Evolutionary conservation across 768 basidiomycete genomes (phyloP).

Genomic region (Tephrocybe sp.): DNA sequence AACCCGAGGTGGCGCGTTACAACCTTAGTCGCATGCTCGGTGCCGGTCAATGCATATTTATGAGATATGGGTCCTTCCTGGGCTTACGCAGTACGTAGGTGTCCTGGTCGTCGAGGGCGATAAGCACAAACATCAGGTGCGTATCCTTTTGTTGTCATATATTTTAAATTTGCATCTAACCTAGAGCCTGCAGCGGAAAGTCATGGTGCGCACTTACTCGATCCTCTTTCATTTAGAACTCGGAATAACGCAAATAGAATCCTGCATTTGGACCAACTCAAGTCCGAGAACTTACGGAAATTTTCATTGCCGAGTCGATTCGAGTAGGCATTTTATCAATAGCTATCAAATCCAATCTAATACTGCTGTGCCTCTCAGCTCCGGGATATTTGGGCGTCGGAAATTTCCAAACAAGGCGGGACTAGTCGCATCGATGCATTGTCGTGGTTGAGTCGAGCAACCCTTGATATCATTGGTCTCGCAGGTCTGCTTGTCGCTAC

Average conservation of each 20-base stretch:
- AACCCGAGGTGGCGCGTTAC: constrained; percentile 41
- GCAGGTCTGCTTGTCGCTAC: constrained; percentile 51
- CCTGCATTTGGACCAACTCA: constrained; percentile 67
- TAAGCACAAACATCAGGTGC: constrained; percentile 48
- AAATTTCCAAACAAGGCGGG: constrained; percentile 29
- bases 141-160: not conserved
- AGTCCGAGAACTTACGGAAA: constrained; percentile 55
- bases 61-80: not conserved
- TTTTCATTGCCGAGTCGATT: constrained; percentile 55
- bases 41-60: constrained; percentile 25
- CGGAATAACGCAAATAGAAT: constrained; percentile 38
- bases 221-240: not conserved
- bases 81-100: constrained; percentile 30
- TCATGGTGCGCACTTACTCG: constrained; percentile 35
- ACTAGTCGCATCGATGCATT: constrained; percentile 54
- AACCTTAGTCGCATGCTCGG: constrained; percentile 43
- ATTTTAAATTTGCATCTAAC: not conserved
- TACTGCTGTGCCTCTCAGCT: constrained; percentile 32
- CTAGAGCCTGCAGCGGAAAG: constrained; percentile 31
- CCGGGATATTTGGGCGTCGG: constrained; percentile 45
- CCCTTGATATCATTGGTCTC: constrained; percentile 77
- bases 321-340: constrained; percentile 32
- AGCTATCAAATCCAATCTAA: not conserved
- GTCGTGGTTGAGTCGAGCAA: constrained; percentile 64
- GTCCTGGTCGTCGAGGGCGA: constrained; percentile 51